These are phyloP conservation scores for Tetracladium marchalianum DNA, from an alignment of 495 filamentous ascomycete species.

Conservation along the genomic window DNA sequence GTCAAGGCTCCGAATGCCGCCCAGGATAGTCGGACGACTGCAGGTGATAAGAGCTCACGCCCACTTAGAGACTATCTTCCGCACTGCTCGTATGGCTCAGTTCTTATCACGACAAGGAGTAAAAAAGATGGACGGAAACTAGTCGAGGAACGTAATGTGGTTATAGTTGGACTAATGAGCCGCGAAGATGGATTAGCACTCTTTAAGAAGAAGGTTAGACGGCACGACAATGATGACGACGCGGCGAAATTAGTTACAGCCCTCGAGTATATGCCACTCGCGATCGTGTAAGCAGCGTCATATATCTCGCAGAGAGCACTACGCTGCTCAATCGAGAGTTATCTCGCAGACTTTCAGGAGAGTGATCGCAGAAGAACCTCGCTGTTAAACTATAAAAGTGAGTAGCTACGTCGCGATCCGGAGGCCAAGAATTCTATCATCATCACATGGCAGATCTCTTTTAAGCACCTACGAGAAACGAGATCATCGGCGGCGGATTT, in stretches of 20 bases:
- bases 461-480: conserved; percentile 28
- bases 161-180: conserved; percentile 28
- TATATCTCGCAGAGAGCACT: conserved; percentile 26
- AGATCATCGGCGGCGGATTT: conserved; percentile 25
- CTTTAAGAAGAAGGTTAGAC: conserved; percentile 28
- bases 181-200: conserved; percentile 24
- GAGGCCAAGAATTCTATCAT: conserved; percentile 33
- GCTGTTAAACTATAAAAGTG: conserved; percentile 28
- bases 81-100: conserved; percentile 21
- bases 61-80: conserved; percentile 21
- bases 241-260: conserved; percentile 15
- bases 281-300: conserved; percentile 34
- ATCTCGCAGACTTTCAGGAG: conserved; percentile 26
- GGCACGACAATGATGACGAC: conserved; percentile 7
- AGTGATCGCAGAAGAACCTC: conserved; percentile 26
- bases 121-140: conserved; percentile 20
- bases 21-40: too few species aligned
- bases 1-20: too few species aligned
- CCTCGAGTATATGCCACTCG: conserved; percentile 38
- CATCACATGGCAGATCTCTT: conserved; percentile 38
- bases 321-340: conserved; percentile 23
- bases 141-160: conserved; percentile 26
- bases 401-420: conserved; percentile 29
- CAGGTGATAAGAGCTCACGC: background rate
- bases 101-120: conserved; percentile 32